Conservation (phyloP, 2,329 filamentous ascomycete species). For the Cadophora luteo-olivacea region DNA sequence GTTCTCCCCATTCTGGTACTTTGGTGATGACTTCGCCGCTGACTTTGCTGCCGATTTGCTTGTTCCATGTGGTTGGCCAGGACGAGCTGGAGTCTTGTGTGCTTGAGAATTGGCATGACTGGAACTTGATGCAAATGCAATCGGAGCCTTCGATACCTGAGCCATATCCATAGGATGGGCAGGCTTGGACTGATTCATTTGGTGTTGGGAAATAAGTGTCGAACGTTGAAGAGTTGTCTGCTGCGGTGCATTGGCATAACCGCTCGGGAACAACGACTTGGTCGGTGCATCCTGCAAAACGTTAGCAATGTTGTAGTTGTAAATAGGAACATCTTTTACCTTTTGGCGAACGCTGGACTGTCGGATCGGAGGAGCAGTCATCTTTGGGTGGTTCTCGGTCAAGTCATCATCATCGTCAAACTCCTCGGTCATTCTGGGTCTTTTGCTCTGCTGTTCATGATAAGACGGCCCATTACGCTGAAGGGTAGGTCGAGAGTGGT, state of each 20-base stretch:
- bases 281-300: slow-evolving; percentile 60
- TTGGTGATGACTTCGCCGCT: slow-evolving; percentile 74
- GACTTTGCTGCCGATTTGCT: slow-evolving; percentile 63
- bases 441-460: slow-evolving; percentile 71
- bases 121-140: slow-evolving; percentile 81
- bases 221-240: slow-evolving; percentile 54
- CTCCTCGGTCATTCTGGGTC: slow-evolving; percentile 78
- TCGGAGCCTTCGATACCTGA: slow-evolving; percentile 87
- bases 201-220: slow-evolving; percentile 70
- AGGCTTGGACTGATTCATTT: slow-evolving; percentile 64
- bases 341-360: slow-evolving; percentile 70
- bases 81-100: slow-evolving; percentile 74
- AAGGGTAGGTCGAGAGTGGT: slow-evolving; percentile 49
- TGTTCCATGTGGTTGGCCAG: slow-evolving; percentile 48
- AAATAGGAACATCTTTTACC: slow-evolving; percentile 41
- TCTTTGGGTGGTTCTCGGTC: slow-evolving; percentile 63
- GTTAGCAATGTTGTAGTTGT: slow-evolving; percentile 45
- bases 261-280: slow-evolving; percentile 66
- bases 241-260: slow-evolving; percentile 65
- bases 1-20: slow-evolving; percentile 86
- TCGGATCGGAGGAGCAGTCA: slow-evolving; percentile 85
- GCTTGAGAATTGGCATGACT: slow-evolving; percentile 55
- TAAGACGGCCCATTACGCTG: slow-evolving; percentile 67
- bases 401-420: slow-evolving; percentile 69
- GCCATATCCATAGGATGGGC: slow-evolving; percentile 81